These are phyloP conservation scores for Coprinopsis marcescibilis DNA, from an alignment of 768 basidiomycete species.

Conservation along the genomic window DNA sequence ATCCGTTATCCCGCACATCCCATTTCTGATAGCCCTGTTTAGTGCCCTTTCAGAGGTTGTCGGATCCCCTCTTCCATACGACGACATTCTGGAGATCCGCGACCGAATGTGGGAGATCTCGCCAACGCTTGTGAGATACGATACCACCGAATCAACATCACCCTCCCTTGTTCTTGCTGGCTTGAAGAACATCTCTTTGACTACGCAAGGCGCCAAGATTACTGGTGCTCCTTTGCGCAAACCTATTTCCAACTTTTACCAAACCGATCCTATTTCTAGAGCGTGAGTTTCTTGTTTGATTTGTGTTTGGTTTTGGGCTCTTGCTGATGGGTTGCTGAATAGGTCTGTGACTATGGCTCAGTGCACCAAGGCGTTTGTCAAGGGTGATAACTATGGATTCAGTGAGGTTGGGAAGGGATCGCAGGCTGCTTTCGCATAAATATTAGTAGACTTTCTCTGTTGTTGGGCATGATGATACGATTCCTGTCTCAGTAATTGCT, in stretches of 20 bases:
- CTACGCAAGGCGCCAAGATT: slow-evolving; percentile 50
- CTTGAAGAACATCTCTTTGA: slow-evolving; percentile 48
- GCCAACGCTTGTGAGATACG: slow-evolving; percentile 84
- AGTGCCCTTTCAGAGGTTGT: slow-evolving; percentile 88
- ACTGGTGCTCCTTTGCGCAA: slow-evolving; percentile 61
- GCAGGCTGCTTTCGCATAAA: slow-evolving; percentile 39
- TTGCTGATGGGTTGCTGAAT: slow-evolving; percentile 1
- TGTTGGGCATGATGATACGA: no score
- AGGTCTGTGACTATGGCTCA: slow-evolving; percentile 97
- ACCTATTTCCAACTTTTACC: slow-evolving; percentile 90
- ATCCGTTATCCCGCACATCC: slow-evolving; percentile 1
- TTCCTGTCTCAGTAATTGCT: no score
- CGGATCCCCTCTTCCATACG: slow-evolving; percentile 81
- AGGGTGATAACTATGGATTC: slow-evolving; percentile 61
- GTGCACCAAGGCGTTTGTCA: slow-evolving; percentile 82
- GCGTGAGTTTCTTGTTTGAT: slow-evolving; percentile 51
- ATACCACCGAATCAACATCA: slow-evolving; percentile 72
- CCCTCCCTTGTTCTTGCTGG: slow-evolving; percentile 66
- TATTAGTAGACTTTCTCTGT: slow-evolving; percentile 13
- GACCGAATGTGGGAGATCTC: slow-evolving; percentile 98
- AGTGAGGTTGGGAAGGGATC: slow-evolving; percentile 41
- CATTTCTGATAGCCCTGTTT: slow-evolving; percentile 1
- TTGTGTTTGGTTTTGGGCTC: not conserved
- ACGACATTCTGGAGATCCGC: slow-evolving; percentile 74
- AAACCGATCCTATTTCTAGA: slow-evolving; percentile 92